Conservation (phyloP, 2,329 filamentous ascomycete genomes). For the Fusarium austroafricanum region DNA sequence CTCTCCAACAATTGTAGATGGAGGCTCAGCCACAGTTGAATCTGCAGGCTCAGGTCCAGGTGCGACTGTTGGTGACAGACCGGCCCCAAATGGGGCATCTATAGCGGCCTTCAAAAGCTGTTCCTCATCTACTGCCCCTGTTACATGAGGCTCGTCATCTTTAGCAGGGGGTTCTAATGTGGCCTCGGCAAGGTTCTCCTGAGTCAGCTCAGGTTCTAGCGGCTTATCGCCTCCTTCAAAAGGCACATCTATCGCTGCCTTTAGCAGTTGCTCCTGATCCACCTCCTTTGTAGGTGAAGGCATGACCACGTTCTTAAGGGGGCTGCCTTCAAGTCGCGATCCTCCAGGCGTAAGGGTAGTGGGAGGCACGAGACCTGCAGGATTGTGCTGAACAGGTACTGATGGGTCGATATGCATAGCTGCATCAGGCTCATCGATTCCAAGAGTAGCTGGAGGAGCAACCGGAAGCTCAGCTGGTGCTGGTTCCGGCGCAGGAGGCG, state of each 20-base stretch:
- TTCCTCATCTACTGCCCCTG: slow-evolving; percentile 18
- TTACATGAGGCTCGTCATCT: slow-evolving; percentile 5
- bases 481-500: slow-evolving; percentile 9
- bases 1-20: slow-evolving; percentile 49
- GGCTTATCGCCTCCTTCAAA: not conserved
- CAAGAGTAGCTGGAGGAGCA: slow-evolving; percentile 18
- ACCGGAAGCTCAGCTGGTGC: slow-evolving; percentile 3
- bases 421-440: slow-evolving; percentile 38
- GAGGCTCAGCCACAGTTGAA: slow-evolving; percentile 48
- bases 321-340: slow-evolving; percentile 61
- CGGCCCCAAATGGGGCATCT: slow-evolving; percentile 24
- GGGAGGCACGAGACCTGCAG: slow-evolving; percentile 48
- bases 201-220: slow-evolving; percentile 5
- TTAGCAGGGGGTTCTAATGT: slow-evolving; percentile 7
- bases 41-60: slow-evolving; percentile 12
- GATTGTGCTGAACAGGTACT: slow-evolving; percentile 45
- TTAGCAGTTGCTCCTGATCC: slow-evolving; percentile 19
- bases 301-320: slow-evolving; percentile 63
- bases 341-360: slow-evolving; percentile 46
- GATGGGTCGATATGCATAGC: slow-evolving; percentile 44
- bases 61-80: slow-evolving; percentile 4
- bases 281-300: slow-evolving; percentile 58
- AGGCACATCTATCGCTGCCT: slow-evolving; percentile 9
- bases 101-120: slow-evolving; percentile 17
- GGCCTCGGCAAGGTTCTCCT: slow-evolving; percentile 15